Evolutionary conservation across 2,329 filamentous ascomycete genomes (phyloP).

Genomic region (Xylaria digitata): DNA sequence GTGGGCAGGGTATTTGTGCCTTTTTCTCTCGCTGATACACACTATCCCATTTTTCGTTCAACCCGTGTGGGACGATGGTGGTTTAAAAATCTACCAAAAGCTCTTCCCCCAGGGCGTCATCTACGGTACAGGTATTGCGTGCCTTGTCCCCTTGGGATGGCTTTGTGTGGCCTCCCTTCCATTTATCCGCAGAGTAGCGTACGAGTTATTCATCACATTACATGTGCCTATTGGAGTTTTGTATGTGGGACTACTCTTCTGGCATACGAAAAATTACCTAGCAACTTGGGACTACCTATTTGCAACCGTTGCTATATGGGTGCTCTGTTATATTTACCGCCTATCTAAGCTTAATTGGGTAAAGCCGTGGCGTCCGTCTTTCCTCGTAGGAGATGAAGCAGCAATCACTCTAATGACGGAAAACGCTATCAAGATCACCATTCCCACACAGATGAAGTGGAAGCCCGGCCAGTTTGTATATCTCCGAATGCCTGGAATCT

Average conservation of each 20-base stretch:
- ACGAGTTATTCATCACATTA: constrained; percentile 85
- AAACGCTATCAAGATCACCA: constrained; percentile 94
- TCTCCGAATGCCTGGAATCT: constrained; percentile 91
- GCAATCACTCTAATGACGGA: constrained; percentile 90
- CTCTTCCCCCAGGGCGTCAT: constrained; percentile 76
- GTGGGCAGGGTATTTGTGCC: constrained; percentile 88
- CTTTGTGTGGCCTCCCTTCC: constrained; percentile 88
- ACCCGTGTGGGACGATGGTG: constrained; percentile 84
- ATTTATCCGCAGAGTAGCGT: constrained; percentile 78
- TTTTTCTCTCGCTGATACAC: constrained; percentile 85
- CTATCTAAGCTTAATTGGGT: constrained; percentile 92
- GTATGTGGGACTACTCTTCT: constrained; percentile 88
- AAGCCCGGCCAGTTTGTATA: constrained; percentile 95
- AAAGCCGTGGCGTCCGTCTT: constrained; percentile 81
- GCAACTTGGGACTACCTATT: constrained; percentile 91
- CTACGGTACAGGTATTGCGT: constrained; percentile 88
- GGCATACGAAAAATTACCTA: constrained; percentile 94
- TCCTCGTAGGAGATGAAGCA: constrained; percentile 90
- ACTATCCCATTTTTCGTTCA: constrained; percentile 90
- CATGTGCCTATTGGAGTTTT: constrained; percentile 85
- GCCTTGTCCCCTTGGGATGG: constrained; percentile 82
- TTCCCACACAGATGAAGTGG: constrained; percentile 94
- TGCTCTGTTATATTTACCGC: constrained; percentile 76
- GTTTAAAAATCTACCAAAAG: constrained; percentile 74
- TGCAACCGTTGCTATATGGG: constrained; percentile 82